These are phyloP conservation scores for Pyrus betulifolia DNA, from an alignment of 306 rosid genomes.

Conservation along the genomic window DNA sequence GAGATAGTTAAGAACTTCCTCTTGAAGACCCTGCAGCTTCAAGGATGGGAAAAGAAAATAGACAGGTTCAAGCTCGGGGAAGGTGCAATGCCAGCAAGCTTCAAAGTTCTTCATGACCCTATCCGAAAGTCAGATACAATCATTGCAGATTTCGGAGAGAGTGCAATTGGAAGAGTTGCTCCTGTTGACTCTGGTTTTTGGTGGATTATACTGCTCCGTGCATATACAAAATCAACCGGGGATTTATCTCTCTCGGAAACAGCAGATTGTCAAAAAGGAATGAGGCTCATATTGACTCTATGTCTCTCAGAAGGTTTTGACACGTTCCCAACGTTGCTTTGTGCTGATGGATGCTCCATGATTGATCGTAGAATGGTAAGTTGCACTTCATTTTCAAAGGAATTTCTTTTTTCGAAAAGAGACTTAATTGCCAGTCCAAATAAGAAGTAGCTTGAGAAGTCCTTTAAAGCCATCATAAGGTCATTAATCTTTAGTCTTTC, in stretches of 20 bases:
- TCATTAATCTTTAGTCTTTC: neutral
- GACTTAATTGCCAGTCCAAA: neutral
- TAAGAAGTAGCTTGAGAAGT: neutral
- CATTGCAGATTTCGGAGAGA: conserved; percentile 88
- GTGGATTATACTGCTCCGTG: conserved; percentile 93
- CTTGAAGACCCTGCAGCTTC: conserved; percentile 79
- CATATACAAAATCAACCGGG: conserved; percentile 88
- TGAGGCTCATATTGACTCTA: conserved; percentile 72
- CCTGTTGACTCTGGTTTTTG: conserved; percentile 97
- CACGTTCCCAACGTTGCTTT: conserved; percentile 87
- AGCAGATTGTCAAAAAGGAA: conserved; percentile 77
- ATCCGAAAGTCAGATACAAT: conserved; percentile 62
- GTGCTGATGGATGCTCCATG: conserved; percentile 92
- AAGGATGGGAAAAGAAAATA: conserved; percentile 86
- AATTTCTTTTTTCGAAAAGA: neutral
- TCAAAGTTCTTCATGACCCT: conserved; percentile 86
- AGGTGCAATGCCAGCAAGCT: conserved; percentile 95
- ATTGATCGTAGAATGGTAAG: conserved; percentile 89
- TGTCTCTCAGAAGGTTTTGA: conserved; percentile 93
- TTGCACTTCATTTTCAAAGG: neutral
- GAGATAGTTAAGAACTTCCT: conserved; percentile 80
- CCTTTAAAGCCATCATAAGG: neutral
- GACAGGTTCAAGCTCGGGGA: conserved; percentile 91
- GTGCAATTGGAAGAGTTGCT: conserved; percentile 94
- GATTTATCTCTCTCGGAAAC: conserved; percentile 70